These are phyloP conservation scores for Eutypa lata DNA, from an alignment of 2,329 filamentous ascomycete genomes.

Conservation along the genomic window DNA sequence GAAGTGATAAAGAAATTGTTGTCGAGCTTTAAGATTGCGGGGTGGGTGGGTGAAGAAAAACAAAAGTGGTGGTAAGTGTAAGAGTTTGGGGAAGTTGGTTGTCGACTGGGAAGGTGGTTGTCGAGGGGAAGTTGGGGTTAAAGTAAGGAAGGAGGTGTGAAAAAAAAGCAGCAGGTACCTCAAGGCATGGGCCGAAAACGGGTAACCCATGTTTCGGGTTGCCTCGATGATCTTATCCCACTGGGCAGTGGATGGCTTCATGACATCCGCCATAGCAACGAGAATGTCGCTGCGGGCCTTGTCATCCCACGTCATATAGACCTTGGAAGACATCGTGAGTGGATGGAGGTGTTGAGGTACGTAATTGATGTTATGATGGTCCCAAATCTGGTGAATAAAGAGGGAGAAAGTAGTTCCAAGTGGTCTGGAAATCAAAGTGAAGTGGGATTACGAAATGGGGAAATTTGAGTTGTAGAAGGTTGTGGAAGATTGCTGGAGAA, in stretches of 20 bases:
- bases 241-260: slow-evolving; percentile 30
- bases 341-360: slow-evolving; percentile 3
- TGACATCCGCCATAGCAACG: slow-evolving; percentile 34
- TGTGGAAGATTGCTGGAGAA: too few species aligned
- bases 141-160: neutral
- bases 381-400: too few species aligned
- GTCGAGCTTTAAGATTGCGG: too few species aligned
- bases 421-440: too few species aligned
- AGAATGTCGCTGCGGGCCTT: slow-evolving; percentile 43
- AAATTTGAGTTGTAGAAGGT: too few species aligned
- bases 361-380: neutral
- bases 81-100: too few species aligned
- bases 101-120: too few species aligned
- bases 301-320: slow-evolving; percentile 35
- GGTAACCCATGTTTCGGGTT: slow-evolving; percentile 23
- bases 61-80: too few species aligned
- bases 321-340: slow-evolving; percentile 6
- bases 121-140: neutral
- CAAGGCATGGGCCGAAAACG: slow-evolving; percentile 23
- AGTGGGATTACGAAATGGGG: too few species aligned
- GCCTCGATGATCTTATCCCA: slow-evolving; percentile 22
- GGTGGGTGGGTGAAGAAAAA: too few species aligned
- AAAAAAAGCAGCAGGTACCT: slow-evolving; percentile 11
- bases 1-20: too few species aligned
- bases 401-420: too few species aligned